These are phyloP conservation scores for Sporobolomyces phaffii DNA, from an alignment of 768 basidiomycete genomes.

Conservation along the genomic window DNA sequence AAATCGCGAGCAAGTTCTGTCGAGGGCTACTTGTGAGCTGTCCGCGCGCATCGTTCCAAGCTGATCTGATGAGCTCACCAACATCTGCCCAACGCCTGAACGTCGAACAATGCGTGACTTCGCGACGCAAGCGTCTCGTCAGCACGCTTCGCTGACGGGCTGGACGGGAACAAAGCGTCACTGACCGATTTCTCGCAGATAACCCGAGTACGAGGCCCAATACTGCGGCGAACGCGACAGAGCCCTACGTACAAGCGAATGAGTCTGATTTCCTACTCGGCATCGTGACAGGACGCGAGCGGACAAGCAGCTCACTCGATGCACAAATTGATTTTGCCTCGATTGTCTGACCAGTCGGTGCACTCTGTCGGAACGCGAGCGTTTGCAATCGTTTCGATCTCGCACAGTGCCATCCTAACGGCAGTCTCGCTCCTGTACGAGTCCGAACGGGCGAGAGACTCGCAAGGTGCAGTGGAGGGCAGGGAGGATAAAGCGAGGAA, in stretches of 20 bases:
- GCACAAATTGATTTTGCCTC: background rate
- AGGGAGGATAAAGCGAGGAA: conserved; percentile 12
- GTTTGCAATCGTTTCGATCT: conserved; percentile 2
- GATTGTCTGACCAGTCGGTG: background rate
- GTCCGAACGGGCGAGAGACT: conserved; percentile 21
- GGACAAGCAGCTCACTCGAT: conserved; percentile 4
- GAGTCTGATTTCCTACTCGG: too few species aligned
- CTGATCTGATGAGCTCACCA: background rate
- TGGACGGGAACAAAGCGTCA: too few species aligned
- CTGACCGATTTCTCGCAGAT: conserved; percentile 21
- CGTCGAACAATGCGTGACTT: conserved; percentile 16
- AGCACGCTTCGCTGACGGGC: too few species aligned
- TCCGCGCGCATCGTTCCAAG: too few species aligned
- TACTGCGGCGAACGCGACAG: conserved; percentile 16
- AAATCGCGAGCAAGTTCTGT: conserved; percentile 15
- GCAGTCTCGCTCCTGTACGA: conserved; percentile 8
- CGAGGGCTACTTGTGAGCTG: too few species aligned
- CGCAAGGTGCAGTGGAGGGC: conserved; percentile 7
- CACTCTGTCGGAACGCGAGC: conserved; percentile 5
- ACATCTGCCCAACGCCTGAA: conserved; percentile 19
- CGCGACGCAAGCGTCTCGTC: too few species aligned
- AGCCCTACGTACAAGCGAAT: conserved; percentile 1
- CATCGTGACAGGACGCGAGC: background rate
- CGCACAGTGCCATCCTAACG: conserved; percentile 15
- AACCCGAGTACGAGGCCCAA: conserved; percentile 11